Conservation (phyloP, 441 rosid species). For the Hura crepitans region DNA sequence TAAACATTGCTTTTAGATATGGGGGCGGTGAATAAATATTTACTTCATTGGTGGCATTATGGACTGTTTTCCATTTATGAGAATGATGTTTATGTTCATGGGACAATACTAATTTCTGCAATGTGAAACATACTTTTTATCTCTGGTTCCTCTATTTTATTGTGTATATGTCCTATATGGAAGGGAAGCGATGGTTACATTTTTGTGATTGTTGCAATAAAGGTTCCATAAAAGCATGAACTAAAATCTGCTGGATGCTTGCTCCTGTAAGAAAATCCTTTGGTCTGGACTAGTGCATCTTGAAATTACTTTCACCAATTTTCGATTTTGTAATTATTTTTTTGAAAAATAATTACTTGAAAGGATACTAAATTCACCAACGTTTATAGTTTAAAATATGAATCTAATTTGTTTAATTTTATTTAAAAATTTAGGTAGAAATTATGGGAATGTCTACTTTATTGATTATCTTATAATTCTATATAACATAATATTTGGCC, state of each 20-base stretch:
- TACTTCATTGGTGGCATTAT: background rate
- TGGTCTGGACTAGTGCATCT: background rate
- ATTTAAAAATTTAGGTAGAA: background rate
- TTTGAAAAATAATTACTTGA: too few species aligned
- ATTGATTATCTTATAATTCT: background rate
- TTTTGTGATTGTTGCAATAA: background rate
- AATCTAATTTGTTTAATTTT: background rate
- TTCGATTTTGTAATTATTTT: background rate
- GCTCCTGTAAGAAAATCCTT: background rate
- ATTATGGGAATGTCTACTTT: background rate
- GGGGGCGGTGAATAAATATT: background rate
- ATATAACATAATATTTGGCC: background rate
- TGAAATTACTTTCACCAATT: background rate
- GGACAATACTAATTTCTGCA: background rate
- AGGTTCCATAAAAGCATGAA: background rate
- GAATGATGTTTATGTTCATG: background rate
- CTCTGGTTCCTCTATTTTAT: background rate
- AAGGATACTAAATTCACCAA: too few species aligned
- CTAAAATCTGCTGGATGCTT: background rate
- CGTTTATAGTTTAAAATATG: background rate
- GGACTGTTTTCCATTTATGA: background rate
- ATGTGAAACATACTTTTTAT: background rate
- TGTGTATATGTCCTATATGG: background rate
- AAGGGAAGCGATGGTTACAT: background rate
- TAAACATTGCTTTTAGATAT: background rate